Base-by-base conservation (phyloP, 768 basidiomycete genomes). In the Boletus huronensis region DNA sequence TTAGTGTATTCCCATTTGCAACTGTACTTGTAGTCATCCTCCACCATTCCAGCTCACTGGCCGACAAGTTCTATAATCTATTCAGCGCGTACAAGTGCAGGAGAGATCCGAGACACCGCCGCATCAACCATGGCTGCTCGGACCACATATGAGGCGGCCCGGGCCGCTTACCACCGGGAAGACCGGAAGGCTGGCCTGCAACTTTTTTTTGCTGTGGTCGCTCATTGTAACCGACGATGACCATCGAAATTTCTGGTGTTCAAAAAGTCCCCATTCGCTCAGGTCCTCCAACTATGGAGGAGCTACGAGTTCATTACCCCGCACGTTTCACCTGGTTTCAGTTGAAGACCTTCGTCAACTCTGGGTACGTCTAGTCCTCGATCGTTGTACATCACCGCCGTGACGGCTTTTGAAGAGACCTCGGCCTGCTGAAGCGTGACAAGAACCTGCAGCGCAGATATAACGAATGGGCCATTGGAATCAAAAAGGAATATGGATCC, bases 391-490 rank as follows among this genome's bases (percentile, higher is more conserved):
- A 10, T 23, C 23, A 5, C 28, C n/a, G 8, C 4, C 28, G 28
- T 55, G 44, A 52, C 28, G 6, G 3, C 6, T 23, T 44, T 48
- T 38, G n/a, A 55, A 92, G 90, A 38, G 89, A 93, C 64, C 80
- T 94, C 42, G 89, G 88, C 2, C 75, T 91, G 35, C 75, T 93
- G 48, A 90, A 88, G 65, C 83, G 90, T 19, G 83, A 93, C 63
- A 81, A 71, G 58, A 74, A 70, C 48, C 77, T 94, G 34, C 90
- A 94, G 69, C 59, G 71, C 44, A 74, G 88, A 45, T 93, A 93
- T 60, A 61, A 82, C 36, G 67, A 70, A 16, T 91, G 87, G 87
- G 65, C 71, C 9, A 65, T 65, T 21, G 81, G 72, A 2, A 80
- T 90, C 56, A 80, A 73, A 61, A 71, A 70, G 38, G 63, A 83